A percentile compares a stretch with the other conserved stretches of the same genome.
phyloP scores from a whole-genome alignment of 1,284 basidiomycete genomes.

The Malassezia psittaci region DNA sequence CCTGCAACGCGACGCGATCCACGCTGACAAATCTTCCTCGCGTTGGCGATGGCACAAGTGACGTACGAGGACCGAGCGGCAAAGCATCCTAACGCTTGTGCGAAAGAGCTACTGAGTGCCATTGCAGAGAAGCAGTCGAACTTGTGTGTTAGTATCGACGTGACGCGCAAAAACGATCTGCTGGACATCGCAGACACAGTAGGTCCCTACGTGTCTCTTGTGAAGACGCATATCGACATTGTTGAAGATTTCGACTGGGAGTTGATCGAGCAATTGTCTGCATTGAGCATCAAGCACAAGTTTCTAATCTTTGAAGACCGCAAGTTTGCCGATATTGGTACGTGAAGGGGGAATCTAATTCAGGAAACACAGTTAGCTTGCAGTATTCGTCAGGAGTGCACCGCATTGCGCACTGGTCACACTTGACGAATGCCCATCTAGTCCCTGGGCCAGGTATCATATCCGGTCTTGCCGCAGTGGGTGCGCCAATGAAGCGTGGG shows the following conservation, averaged over 20 bases:
- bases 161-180: constrained; percentile 69
- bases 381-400: constrained; percentile 91
- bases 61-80: constrained; percentile 33
- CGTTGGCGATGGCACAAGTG: constrained; percentile 1
- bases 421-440: constrained; percentile 95
- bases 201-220: constrained; percentile 76
- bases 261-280: constrained; percentile 62
- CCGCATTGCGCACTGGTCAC: constrained; percentile 88
- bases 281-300: constrained; percentile 69
- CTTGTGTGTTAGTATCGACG: constrained; percentile 89
- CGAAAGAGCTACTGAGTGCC: constrained; percentile 58
- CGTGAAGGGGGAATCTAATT: constrained; percentile 5
- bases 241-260: constrained; percentile 77
- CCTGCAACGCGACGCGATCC: neutral
- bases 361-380: constrained; percentile 88
- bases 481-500: constrained; percentile 71
- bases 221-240: constrained; percentile 98
- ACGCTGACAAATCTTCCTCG: constrained; percentile 1
- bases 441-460: constrained; percentile 84
- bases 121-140: constrained; percentile 85
- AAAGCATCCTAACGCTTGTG: constrained; percentile 33
- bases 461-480: constrained; percentile 72
- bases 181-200: constrained; percentile 77
- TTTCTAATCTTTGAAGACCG: constrained; percentile 97
- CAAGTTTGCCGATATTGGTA: constrained; percentile 98